Evolutionary conservation across 495 filamentous ascomycete species (phyloP).

Genomic region (Tuber microsphaerosporum): DNA sequence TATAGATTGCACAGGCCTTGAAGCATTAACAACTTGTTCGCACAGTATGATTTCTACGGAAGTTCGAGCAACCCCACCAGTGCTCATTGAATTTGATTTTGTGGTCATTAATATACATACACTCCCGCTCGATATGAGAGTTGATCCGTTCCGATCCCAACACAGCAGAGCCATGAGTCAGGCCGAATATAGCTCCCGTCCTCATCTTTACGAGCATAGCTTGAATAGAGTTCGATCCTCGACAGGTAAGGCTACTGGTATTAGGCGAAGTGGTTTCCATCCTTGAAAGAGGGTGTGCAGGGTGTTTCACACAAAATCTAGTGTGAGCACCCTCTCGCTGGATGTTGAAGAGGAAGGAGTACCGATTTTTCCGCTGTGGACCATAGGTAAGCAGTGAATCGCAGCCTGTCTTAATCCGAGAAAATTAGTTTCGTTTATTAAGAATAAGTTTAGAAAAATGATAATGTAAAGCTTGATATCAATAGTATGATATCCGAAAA

Average conservation of each 20-base stretch:
- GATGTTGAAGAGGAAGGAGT: background rate
- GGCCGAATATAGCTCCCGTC: rapidly evolving
- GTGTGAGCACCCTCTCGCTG: background rate
- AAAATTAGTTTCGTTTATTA: background rate
- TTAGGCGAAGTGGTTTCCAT: background rate
- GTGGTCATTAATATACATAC: no score
- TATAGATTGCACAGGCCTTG: no score
- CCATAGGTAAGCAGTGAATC: background rate
- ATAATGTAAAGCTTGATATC: background rate
- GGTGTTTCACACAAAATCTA: rapidly evolving
- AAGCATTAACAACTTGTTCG: no score
- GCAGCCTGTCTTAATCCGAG: background rate
- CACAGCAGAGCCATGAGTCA: rapidly evolving
- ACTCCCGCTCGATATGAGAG: background rate
- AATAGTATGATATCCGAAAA: no score
- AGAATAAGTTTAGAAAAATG: background rate
- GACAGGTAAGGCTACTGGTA: background rate
- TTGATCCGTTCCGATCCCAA: background rate
- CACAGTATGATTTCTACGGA: background rate
- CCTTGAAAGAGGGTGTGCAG: background rate
- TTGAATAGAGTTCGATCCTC: background rate
- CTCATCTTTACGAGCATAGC: background rate
- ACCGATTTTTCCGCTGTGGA: background rate
- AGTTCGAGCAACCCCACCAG: rapidly evolving
- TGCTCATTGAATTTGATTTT: background rate